Base-by-base conservation (phyloP, 352 stramenopile species). In the Pythium brassicae region DNA sequence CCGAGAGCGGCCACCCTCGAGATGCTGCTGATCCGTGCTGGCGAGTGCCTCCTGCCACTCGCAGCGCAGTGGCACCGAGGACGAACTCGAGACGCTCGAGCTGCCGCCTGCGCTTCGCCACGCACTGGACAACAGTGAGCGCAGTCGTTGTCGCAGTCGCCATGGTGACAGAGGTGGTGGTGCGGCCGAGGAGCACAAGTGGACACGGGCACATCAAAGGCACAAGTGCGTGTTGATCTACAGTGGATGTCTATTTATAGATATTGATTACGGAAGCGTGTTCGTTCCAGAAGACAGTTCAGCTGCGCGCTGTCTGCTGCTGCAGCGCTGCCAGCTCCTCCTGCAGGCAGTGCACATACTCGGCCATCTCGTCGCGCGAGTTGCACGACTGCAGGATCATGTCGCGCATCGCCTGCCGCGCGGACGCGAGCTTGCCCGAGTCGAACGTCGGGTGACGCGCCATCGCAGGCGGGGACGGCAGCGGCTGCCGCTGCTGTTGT, bases 321-420 rank as follows among this genome's bases (percentile, higher is more conserved):
- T 78, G 71, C 52, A 83, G 48, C 15, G 63, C 68, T 34, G 68
- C 68, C 34, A 83, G 71, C 51, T 83, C 73, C 50, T 83, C 73
- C 57, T 83, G 71, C 20, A 83, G 71, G 8, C 68, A 72, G 47
- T 76, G 64, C 15, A 80, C 73, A 57, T 83, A 83, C 68, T 78
- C 72, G 52, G 64, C 66, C 65, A 83, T 71, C 44, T 83, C 73
- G 37, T 83, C 71, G 25, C 35, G 58, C 25, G 73, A 83, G 26
- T 59, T 66, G 57, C 73, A 83, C 26, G 71, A 76, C 52, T 76
- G 77, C 49, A 83, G 20, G 34, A 83, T 78, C 66, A 80, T 74
- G 49, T 78, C 68, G 47, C 73, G 73, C 61, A 83, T 55, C 22
- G 61, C 63, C 17, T 71, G 66, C 5, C 71, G 71, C 8, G 68